Evolutionary conservation across 768 basidiomycete species (phyloP), one percentile per base, ranked within the genome.

Genomic region (Nevesoporus exiguus): DNA sequence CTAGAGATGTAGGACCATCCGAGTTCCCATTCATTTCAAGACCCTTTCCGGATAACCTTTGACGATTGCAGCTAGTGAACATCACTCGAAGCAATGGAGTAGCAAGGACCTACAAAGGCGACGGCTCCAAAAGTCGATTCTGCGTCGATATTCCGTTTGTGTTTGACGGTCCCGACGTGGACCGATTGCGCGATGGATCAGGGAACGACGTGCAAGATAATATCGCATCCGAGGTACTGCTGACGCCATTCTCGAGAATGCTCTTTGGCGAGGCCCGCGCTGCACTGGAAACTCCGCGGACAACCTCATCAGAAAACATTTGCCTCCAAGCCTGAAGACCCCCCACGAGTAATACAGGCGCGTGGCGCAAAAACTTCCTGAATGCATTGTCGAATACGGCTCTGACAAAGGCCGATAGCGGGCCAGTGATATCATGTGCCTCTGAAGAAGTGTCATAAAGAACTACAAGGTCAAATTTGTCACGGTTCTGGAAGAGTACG

Each of bases 381-480:
- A 90, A 91, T 14, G 86, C 86, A 24, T 75, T 76, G 61, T 88
- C 88, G 68, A 80, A 86, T 40, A 97, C 89, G 3, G 85, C 80
- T 10, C 80, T 76, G 50, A 85, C 76, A 22, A 95, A 78, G 19
- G 76, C 66, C 2, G 80, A 76, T n/a, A 89, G 66, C 0, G 85
- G 81, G 0, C 82, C 76, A 10, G 75, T 74, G 19, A 73, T 68
- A 2, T 77, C 80, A 48, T 83, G 77, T 17, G 74, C 69, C 50
- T 80, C 76, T 43, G 90, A 84, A 29, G 76, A 68, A 47, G 79
- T 63, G 68, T 98, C 95, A 68, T 94, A 94, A 4, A 98, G 74
- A 15, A 86, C 90, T 24, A 99, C 84, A 21, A 95, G 70, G 60
- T 97, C 94, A 66, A 90, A 96, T 61, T 88, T 86, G 63, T 93